Evolutionary conservation across 2,329 filamentous ascomycete genomes (phyloP), one percentile per base, ranked within the genome.

Genomic region (Aspergillus persii): DNA sequence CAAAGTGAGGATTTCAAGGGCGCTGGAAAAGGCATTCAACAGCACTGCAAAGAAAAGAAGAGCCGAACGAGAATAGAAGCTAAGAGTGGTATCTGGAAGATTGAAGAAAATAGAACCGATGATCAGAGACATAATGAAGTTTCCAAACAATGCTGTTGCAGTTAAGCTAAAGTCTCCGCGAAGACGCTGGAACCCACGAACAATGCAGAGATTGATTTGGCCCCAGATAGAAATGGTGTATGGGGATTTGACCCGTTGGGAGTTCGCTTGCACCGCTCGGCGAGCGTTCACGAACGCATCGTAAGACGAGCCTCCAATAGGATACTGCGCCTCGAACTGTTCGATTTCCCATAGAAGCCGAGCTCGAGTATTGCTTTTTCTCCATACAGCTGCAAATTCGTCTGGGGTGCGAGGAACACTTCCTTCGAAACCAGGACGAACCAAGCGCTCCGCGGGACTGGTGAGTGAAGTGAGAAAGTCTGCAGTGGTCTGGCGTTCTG

Each of bases 381-480:
- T 71, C 77, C 78, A 80, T 61, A 76, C 74, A 23, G 69, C 66
- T 44, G 79, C 87, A 63, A 91, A 90, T 2, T 91, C 89, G 36
- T 87, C 84, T 0, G 88, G 79, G 0, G 87, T 89, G 3, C 86
- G 81, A 1, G 89, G 89, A 0, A 88, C 84, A 54, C 76, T 78
- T 56, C 79, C 72, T 66, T 89, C 86, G 72, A 82, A 86, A 0
- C 87, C 88, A 3, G 78, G 63, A 3, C 78, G 77, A 0, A 83
- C 74, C 47, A 77, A 74, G 36, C 88, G 80, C 72, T 89, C 87
- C 0, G 73, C 68, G 0, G 86, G 85, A 64, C 87, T 88, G 0
- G 88, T 90, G 30, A 90, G 76, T 0, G 85, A 85, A 0, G 88
- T 90, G 12, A 90, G 76, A 67, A 90, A 90, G 67, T 90, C 88